Evolutionary conservation across 2,329 filamentous ascomycete species (phyloP), one percentile per base, ranked within the genome.

Genomic region (Ophiostoma triangulosporum): DNA sequence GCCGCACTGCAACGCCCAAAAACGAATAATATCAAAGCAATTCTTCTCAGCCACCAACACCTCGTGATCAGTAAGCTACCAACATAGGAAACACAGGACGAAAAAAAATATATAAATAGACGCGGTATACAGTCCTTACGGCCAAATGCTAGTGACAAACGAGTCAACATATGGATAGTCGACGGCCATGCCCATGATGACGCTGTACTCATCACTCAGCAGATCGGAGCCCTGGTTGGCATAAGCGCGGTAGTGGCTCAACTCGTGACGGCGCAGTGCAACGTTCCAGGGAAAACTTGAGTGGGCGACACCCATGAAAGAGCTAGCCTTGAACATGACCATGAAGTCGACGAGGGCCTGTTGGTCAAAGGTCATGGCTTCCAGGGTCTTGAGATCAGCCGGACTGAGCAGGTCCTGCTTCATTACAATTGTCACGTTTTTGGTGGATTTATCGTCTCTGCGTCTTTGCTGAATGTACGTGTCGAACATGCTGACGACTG

Each of bases 201-300:
- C 53, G 38, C 63, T 65, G 35, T 61, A 63, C 57, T 66, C 64
- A 35, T 66, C 64, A 9, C 57, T 58, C 43, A 66, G 46, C 15
- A 66, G 50, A 35, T 66, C 63, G 2, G 63, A 65, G 0, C 63
- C 64, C 31, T 63, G 56, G 29, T 66, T 66, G 8, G 57, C 62
- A 8, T 60, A 62, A 1, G 35, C 51, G 3, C 53, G 1, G 36
- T 64, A 65, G 6, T 31, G 54, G 60, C 64, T 66, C 11, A 65
- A 43, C 59, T 66, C 64, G 40, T 66, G 64, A 36, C 64, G 60
- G 31, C 64, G 62, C 51, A 66, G 56, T 1, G 64, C 64, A 12
- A 66, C 59, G 5, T 59, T 65, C 64, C 64, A 66, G 6, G 64
- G 62, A 43, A 65, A 66, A 45, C 64, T 66, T 1, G 64, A 65